Evolutionary conservation across 345 rosid species (phyloP).

Genomic region (Schrenkiella parvula): DNA sequence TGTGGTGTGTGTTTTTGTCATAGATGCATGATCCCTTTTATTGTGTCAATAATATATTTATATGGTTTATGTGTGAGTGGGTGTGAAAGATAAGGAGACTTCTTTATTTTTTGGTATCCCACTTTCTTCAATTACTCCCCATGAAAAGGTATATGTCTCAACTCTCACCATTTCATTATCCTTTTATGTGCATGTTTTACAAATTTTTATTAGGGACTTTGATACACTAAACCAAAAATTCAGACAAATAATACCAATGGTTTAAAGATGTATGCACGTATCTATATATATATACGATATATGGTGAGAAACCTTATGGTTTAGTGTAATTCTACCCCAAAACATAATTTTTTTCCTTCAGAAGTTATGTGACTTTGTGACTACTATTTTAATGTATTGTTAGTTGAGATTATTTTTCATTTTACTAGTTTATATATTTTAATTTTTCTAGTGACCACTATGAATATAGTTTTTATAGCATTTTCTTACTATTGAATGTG

Average conservation of each 20-base stretch:
- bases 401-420: neutral
- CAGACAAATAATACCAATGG: neutral
- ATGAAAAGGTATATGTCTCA: slow-evolving; percentile 17
- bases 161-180: slow-evolving; percentile 20
- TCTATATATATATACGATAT: neutral
- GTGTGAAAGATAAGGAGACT: slow-evolving; percentile 27
- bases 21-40: slow-evolving; percentile 14
- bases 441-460: neutral
- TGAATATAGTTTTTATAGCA: neutral
- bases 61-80: slow-evolving; percentile 23
- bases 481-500: neutral
- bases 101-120: slow-evolving; percentile 11
- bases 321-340: too few species aligned
- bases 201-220: neutral
- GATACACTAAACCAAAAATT: neutral
- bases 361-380: neutral
- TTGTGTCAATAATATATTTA: slow-evolving; percentile 18
- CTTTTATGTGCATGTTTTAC: neutral
- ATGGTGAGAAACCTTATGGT: neutral
- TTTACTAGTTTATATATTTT: neutral
- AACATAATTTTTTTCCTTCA: too few species aligned
- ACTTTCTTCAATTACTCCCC: slow-evolving; percentile 20
- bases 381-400: neutral
- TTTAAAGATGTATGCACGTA: neutral
- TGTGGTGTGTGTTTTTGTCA: slow-evolving; percentile 27